A percentile compares a stretch with the other conserved stretches of the same genome.
These are phyloP conservation scores for Sclerotiophoma versabilis DNA, from an alignment of 2,329 filamentous ascomycete genomes.

Conservation along the genomic window DNA sequence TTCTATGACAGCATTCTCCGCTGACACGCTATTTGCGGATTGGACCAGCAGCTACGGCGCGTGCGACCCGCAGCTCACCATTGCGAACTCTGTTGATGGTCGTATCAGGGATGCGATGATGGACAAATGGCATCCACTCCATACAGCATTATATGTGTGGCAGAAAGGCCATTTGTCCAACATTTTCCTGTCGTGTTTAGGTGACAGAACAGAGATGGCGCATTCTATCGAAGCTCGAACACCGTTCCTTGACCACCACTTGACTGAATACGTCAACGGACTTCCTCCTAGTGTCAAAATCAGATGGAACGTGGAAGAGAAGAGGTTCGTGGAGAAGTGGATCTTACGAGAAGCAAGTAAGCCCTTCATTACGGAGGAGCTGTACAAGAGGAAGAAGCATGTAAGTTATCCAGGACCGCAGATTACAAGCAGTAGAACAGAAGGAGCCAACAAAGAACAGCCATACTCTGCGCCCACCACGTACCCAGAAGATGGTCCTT, in stretches of 20 bases:
- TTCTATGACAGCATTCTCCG: slow-evolving; percentile 45
- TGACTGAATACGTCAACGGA: slow-evolving; percentile 49
- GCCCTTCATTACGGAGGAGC: slow-evolving; percentile 60
- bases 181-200: slow-evolving; percentile 52
- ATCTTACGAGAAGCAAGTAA: slow-evolving; percentile 58
- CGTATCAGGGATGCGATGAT: slow-evolving; percentile 7
- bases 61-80: slow-evolving; percentile 43
- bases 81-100: slow-evolving; percentile 29
- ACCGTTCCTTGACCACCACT: slow-evolving; percentile 50
- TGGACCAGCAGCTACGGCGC: slow-evolving; percentile 42
- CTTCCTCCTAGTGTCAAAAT: slow-evolving; percentile 50
- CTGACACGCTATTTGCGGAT: slow-evolving; percentile 43
- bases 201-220: slow-evolving; percentile 55
- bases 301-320: slow-evolving; percentile 28
- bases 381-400: slow-evolving; percentile 58
- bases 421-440: too few relatives aligned
- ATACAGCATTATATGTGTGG: slow-evolving; percentile 34
- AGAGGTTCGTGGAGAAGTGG: slow-evolving; percentile 54
- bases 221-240: slow-evolving; percentile 51
- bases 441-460: background rate
- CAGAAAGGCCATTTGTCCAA: slow-evolving; percentile 29
- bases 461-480: slow-evolving; percentile 56
- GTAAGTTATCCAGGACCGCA: background rate
- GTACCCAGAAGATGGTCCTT: slow-evolving; percentile 53
- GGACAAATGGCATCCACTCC: slow-evolving; percentile 32